Percentiles rank a stretch among this genome's conserved stretches.
These are phyloP conservation scores for Leishmania gerbilli DNA, from an alignment of 208 protist species.

Conservation along the genomic window DNA sequence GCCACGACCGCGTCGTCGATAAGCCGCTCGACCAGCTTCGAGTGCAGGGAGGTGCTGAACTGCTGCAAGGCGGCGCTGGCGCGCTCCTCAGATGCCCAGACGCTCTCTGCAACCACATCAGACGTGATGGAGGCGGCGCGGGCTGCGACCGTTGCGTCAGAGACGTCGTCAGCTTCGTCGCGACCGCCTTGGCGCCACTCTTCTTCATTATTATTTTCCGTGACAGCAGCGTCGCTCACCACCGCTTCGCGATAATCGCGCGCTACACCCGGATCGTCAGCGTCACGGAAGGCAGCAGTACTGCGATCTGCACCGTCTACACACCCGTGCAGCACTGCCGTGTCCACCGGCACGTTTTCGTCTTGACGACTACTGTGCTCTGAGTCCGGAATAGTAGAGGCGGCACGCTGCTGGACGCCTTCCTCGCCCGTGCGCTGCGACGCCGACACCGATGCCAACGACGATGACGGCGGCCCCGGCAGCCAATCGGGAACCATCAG, in stretches of 20 bases:
- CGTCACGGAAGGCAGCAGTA: background rate
- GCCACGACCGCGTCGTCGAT: constrained; percentile 29
- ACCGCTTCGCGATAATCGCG: background rate
- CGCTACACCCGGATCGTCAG: background rate
- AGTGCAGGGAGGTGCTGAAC: constrained; percentile 31
- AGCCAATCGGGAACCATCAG: constrained; percentile 21
- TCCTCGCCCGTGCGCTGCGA: constrained; percentile 3
- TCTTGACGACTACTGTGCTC: background rate
- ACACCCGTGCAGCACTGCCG: background rate
- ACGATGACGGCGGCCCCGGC: constrained; percentile 2
- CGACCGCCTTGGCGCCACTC: background rate
- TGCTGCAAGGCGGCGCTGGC: constrained; percentile 23
- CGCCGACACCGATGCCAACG: background rate
- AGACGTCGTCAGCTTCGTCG: background rate
- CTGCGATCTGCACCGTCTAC: background rate
- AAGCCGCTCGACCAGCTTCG: constrained; percentile 34
- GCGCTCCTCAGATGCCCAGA: constrained; percentile 21
- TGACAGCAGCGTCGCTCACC: background rate
- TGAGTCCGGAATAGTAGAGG: background rate
- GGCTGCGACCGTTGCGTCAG: background rate
- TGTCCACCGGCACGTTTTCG: background rate
- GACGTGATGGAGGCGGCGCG: constrained; percentile 15
- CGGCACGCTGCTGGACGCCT: background rate
- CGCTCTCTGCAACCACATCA: constrained; percentile 10
- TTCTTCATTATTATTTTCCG: background rate